These are phyloP conservation scores for Tetradesmus lagerheimii DNA, from an alignment of 139 green algal species.

Conservation along the genomic window DNA sequence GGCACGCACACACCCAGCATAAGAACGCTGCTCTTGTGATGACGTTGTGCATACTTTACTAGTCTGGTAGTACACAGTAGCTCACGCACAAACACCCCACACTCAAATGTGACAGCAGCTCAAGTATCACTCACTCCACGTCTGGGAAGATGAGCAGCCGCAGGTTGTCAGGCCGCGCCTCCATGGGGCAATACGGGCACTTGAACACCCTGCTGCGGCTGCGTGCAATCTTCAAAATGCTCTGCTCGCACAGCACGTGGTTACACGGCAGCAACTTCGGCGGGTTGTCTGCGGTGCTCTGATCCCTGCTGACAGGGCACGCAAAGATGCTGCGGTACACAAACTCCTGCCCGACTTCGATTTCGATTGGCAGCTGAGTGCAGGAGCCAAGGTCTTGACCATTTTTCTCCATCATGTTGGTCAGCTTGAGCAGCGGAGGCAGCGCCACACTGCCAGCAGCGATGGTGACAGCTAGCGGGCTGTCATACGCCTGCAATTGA, in stretches of 20 bases:
- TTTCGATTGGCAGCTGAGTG: slow-evolving; percentile 91
- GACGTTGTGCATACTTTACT: not conserved
- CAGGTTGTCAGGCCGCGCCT: slow-evolving; percentile 77
- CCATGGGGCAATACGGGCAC: slow-evolving; percentile 96
- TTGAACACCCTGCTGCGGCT: slow-evolving; percentile 85
- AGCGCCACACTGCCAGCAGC: slow-evolving; percentile 88
- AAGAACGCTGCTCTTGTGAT: slow-evolving; percentile 77
- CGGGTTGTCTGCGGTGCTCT: slow-evolving; percentile 86
- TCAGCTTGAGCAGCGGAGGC: slow-evolving; percentile 92
- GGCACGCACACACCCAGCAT: slow-evolving; percentile 90
- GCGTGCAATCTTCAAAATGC: slow-evolving; percentile 87
- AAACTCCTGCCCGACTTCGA: slow-evolving; percentile 92
- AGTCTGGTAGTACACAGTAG: not conserved
- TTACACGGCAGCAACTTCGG: slow-evolving; percentile 95
- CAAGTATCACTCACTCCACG: slow-evolving; percentile 43
- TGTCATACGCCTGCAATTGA: slow-evolving; percentile 75
- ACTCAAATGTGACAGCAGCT: not conserved
- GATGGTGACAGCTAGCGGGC: slow-evolving; percentile 84
- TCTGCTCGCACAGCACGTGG: slow-evolving; percentile 91
- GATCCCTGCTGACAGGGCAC: slow-evolving; percentile 92
- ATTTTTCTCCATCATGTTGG: slow-evolving; percentile 68
- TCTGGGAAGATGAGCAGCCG: slow-evolving; percentile 80
- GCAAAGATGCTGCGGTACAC: slow-evolving; percentile 94
- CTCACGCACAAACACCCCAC: not conserved
- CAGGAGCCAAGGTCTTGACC: slow-evolving; percentile 54